A percentile compares a stretch with the other conserved stretches of the same genome.
phyloP scores from a whole-genome alignment of 495 filamentous ascomycete genomes.

The Lasiosphaeria hispida region DNA sequence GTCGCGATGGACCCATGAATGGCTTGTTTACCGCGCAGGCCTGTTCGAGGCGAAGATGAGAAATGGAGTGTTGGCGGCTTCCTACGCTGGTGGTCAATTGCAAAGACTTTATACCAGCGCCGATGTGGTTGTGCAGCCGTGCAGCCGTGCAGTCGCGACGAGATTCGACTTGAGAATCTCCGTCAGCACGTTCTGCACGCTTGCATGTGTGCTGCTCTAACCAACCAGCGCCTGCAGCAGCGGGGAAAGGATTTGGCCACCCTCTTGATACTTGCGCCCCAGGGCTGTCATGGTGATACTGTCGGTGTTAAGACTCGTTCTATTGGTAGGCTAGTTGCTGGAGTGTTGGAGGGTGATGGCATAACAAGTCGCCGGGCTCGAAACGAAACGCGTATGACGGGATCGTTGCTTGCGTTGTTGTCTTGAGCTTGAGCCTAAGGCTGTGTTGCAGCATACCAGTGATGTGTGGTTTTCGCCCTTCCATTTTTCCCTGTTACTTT shows the following conservation, averaged over 20 bases:
- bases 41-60: background rate
- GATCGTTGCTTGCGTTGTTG: background rate
- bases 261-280: background rate
- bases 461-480: too few species aligned
- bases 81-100: background rate
- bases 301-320: slow-evolving; percentile 8
- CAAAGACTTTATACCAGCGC: background rate
- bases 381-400: slow-evolving; percentile 3
- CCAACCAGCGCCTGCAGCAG: slow-evolving; percentile 17
- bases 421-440: background rate
- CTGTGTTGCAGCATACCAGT: background rate
- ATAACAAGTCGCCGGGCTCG: slow-evolving; percentile 4
- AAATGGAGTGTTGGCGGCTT: background rate
- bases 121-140: background rate
- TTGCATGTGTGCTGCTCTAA: background rate
- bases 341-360: slow-evolving; percentile 10
- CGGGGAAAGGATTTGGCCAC: slow-evolving; percentile 14
- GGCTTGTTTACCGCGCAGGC: slow-evolving; percentile 15
- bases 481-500: too few species aligned
- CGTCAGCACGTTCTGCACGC: slow-evolving; percentile 4
- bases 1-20: slow-evolving; percentile 3
- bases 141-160: background rate
- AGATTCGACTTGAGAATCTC: background rate
- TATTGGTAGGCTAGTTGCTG: slow-evolving; percentile 13
- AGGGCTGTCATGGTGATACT: slow-evolving; percentile 8